Conservation (phyloP, 1,284 basidiomycete genomes). For the Macrocystidia cucumis region DNA sequence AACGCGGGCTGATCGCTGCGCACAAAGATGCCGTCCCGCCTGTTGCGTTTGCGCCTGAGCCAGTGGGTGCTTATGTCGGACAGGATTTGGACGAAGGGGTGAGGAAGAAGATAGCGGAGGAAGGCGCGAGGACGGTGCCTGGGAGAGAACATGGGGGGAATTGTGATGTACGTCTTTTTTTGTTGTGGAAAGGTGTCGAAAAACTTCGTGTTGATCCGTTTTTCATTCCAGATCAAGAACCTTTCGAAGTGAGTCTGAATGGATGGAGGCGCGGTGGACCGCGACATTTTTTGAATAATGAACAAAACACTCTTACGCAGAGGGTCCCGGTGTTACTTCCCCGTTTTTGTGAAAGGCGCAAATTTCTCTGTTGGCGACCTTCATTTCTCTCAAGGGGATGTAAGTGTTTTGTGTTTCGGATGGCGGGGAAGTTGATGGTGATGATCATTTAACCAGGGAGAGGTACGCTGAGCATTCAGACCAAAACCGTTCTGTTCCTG, state of each 20-base stretch:
- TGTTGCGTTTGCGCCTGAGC: slow-evolving; percentile 60
- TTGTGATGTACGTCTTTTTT: slow-evolving; percentile 50
- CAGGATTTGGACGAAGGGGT: slow-evolving; percentile 46
- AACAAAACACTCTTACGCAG: slow-evolving; percentile 20
- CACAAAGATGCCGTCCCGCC: slow-evolving; percentile 50
- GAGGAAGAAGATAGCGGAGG: slow-evolving; percentile 46
- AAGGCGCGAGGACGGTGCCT: slow-evolving; percentile 72
- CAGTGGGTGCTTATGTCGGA: slow-evolving; percentile 62
- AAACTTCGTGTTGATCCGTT: background rate
- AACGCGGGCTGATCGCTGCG: slow-evolving; percentile 56
- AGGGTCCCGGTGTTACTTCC: slow-evolving; percentile 69
- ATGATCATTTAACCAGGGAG: slow-evolving; percentile 34
- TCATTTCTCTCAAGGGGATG: slow-evolving; percentile 80
- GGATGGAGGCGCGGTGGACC: background rate
- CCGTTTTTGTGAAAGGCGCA: slow-evolving; percentile 71
- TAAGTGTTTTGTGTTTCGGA: slow-evolving; percentile 19
- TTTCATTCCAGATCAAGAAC: slow-evolving; percentile 56
- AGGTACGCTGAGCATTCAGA: slow-evolving; percentile 25
- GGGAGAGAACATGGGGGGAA: slow-evolving; percentile 81
- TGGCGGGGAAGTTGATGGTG: slow-evolving; percentile 2
- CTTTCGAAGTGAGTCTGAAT: slow-evolving; percentile 39
- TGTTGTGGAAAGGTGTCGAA: background rate
- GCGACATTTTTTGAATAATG: background rate
- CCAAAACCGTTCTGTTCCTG: slow-evolving; percentile 1
- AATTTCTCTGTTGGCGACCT: slow-evolving; percentile 76